Base-by-base conservation (phyloP, 371 early-diverging fungal species). In the Mortierella sp. region DNA sequence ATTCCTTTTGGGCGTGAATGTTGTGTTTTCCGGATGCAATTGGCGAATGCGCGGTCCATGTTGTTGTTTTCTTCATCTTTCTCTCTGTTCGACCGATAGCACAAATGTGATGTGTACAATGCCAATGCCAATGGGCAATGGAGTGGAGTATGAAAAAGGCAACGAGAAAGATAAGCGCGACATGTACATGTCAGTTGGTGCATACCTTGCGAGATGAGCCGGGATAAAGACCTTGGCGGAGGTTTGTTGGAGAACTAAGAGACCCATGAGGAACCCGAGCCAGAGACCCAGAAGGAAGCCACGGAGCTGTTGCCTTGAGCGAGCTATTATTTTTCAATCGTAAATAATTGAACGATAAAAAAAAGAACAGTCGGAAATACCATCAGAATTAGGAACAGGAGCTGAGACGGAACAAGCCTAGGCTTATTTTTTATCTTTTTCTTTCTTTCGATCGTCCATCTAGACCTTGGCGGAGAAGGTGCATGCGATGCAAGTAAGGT, bases 241-340 rank as follows among this genome's bases (percentile, higher is more conserved):
- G 9, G 85, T 78, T 69, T 84, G 81, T 59, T 84, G 85, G 50
- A 84, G 48, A 34, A 81, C 64, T 69, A 84, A 48, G 28, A 84
- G 72, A 37, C 78, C 71, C 78, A 84, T 75, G 28, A 84, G 78
- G 37, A 75, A 80, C 31, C 85, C 85, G 43, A 84, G 75, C 81
- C 81, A 81, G 46, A 84, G 76, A 37, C 85, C 85, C 43, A 84
- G 59, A 34, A 75, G 16, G 34, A 84, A 74, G 16, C 85, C 85
- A 37, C 81, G 81, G 31, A 81, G 69, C 53, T 84, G 85, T n/a
- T 84, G 85, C 67, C 59, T 81, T 13, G 85, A 84, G 24, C 85
- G 85, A 11, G 46, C 85, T 84, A 73, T 31, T n/a, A n/a, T 4
- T 40, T 40, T n/a, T 34, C 13, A 26, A 21, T 46, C 34, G 48